Conservation (phyloP, 805 yeast species). For the Aciculoconidium aculeatum region DNA sequence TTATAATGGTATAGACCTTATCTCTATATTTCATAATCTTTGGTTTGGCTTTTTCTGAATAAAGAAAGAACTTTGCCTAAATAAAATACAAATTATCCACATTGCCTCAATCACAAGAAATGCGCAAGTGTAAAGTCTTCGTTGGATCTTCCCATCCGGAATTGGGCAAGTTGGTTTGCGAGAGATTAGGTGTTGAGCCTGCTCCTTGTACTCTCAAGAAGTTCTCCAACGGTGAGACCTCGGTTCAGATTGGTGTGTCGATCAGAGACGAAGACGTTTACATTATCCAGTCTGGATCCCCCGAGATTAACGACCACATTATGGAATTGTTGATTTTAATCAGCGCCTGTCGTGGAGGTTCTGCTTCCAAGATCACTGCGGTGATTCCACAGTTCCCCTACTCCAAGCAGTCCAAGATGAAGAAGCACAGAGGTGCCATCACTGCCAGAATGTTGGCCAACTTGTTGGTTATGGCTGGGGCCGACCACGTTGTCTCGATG, state of each 20-base stretch:
- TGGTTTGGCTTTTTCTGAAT: too few species aligned
- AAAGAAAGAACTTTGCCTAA: too few species aligned
- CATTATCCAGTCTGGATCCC: slow-evolving; percentile 83
- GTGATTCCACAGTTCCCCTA: slow-evolving; percentile 98
- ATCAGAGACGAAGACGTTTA: slow-evolving; percentile 97
- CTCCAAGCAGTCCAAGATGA: slow-evolving; percentile 96
- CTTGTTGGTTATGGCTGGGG: slow-evolving; percentile 94
- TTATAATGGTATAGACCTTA: too few species aligned
- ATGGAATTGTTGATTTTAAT: slow-evolving; percentile 93
- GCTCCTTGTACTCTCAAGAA: slow-evolving; percentile 90
- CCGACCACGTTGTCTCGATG: slow-evolving; percentile 97
- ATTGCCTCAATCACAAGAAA: too few species aligned
- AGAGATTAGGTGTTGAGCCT: slow-evolving; percentile 83
- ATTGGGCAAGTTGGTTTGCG: slow-evolving; percentile 85
- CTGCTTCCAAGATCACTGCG: slow-evolving; percentile 95
- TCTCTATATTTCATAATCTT: too few species aligned
- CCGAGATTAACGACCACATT: slow-evolving; percentile 84
- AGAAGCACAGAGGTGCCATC: slow-evolving; percentile 97
- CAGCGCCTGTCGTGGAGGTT: slow-evolving; percentile 95
- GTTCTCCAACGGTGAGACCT: slow-evolving; percentile 96
- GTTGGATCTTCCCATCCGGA: slow-evolving; percentile 97
- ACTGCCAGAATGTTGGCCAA: slow-evolving; percentile 98
- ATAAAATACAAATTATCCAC: too few species aligned
- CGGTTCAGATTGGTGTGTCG: slow-evolving; percentile 90
- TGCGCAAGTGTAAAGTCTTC: slow-evolving; percentile 97